These are phyloP conservation scores for Yamadazyma laniorum DNA, from an alignment of 805 yeast species.

Conservation along the genomic window DNA sequence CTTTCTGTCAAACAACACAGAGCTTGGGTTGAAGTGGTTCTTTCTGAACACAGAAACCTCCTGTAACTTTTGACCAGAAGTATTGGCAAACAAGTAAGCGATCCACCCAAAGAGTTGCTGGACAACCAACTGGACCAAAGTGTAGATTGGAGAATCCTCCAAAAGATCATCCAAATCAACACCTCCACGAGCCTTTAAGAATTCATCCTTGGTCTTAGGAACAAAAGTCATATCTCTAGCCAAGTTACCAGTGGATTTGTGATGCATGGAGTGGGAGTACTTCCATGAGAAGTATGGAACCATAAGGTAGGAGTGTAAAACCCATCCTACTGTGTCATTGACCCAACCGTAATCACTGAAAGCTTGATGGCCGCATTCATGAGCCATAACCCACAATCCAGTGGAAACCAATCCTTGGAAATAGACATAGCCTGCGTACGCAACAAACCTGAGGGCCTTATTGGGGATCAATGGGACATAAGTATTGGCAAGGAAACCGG, in stretches of 20 bases:
- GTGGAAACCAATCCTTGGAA: constrained; percentile 23
- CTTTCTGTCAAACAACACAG: constrained; percentile 71
- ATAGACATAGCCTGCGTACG: constrained; percentile 18
- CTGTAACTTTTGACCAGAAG: constrained; percentile 66
- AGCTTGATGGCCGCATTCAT: constrained; percentile 90
- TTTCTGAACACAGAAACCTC: constrained; percentile 44
- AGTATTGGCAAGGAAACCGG: constrained; percentile 54
- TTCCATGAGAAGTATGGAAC: constrained; percentile 92
- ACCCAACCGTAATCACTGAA: constrained; percentile 70
- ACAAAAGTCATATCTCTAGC: constrained; percentile 83
- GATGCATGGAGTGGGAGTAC: constrained; percentile 80
- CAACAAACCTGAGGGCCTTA: constrained; percentile 44
- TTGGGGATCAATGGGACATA: constrained; percentile 52
- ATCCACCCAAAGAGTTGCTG: constrained; percentile 84
- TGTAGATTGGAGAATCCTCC: constrained; percentile 72
- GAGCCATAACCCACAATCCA: constrained; percentile 84
- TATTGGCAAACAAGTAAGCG: constrained; percentile 58
- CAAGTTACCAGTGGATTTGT: constrained; percentile 84
- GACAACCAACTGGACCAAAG: constrained; percentile 51
- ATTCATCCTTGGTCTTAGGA: constrained; percentile 65
- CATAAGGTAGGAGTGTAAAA: constrained; percentile 70
- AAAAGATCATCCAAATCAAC: constrained; percentile 51
- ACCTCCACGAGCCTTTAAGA: constrained; percentile 35
- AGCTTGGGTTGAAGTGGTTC: constrained; percentile 69
- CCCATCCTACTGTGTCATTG: constrained; percentile 82